A percentile compares a stretch with the other conserved stretches of the same genome.
Evolutionary conservation across 352 stramenopile species (phyloP).

Genomic region (Detonula confervacea): DNA sequence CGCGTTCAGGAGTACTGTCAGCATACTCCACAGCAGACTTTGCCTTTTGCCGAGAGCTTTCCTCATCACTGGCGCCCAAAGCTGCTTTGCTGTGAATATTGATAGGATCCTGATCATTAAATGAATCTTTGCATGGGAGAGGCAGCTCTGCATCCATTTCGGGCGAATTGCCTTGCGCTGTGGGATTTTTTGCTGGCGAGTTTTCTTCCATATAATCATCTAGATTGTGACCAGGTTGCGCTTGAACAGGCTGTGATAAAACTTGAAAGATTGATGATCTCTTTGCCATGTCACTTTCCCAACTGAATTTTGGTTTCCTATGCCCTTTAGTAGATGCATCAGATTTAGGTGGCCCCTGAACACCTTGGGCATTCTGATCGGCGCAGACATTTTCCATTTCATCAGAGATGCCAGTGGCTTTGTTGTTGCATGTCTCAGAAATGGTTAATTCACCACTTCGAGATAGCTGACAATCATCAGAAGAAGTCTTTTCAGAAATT

Average conservation of each 20-base stretch:
- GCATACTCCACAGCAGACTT: not conserved
- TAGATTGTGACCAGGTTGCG: not conserved
- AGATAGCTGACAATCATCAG: not conserved
- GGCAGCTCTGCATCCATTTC: not conserved
- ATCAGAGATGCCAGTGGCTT: not conserved
- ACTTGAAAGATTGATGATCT: slow-evolving; percentile 16
- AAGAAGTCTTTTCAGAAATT: slow-evolving; percentile 14
- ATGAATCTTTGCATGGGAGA: not conserved
- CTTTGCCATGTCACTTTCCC: not conserved
- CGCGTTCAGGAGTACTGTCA: not conserved
- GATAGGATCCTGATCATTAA: not conserved
- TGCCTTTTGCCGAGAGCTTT: not conserved
- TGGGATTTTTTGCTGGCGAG: not conserved
- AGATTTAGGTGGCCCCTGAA: not conserved
- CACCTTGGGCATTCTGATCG: not conserved
- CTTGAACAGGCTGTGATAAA: slow-evolving; percentile 1
- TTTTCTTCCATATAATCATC: not conserved
- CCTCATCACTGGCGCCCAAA: not conserved
- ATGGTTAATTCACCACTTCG: not conserved
- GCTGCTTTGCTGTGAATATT: not conserved
- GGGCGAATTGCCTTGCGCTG: not conserved
- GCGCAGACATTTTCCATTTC: slow-evolving; percentile 4
- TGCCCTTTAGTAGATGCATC: not conserved
- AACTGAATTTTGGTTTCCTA: not conserved
- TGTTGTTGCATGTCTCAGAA: not conserved